Evolutionary conservation across 768 basidiomycete species (phyloP), one percentile per base, ranked within the genome.

Genomic region (Mrakia hoshinonis): DNA sequence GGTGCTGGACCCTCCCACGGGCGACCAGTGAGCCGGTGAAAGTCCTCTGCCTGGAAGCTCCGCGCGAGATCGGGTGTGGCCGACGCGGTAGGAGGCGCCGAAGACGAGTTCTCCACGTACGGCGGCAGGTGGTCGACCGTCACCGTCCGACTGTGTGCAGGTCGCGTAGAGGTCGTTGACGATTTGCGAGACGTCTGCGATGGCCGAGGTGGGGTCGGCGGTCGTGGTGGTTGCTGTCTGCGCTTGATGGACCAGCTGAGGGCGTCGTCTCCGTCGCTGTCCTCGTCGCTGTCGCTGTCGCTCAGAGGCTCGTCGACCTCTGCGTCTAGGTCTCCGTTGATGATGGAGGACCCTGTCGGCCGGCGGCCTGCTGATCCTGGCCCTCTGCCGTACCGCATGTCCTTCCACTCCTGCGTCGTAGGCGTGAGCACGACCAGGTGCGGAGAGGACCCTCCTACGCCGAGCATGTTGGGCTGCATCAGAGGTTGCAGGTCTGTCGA

Each of bases 351-450:
- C 22, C 43, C 43, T 43, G 43, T 43, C 43, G 43, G 43, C 7
- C 43, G 43, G 24, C 26, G 49, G 9, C 15, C 31, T 34, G 54
- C 67, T 36, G 52, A 43, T 29, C 24, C 26, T 7, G 62, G 31
- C 55, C 52, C 64, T 38, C 36, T 22, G 38, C 43, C 51, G 26
- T 61, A 34, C 29, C 51, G 39, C n/a, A 68, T 68, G 20, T 68
- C 54, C 47, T 70, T 70, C 69, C 69, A 70, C 26, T 70, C 69
- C 26, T 70, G 69, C 0, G 69, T 70, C 15, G 69, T 70, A 20
- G 69, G 69, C 29, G 69, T 70, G 18, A 70, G 69, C 22, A 70
- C 55, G 62, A 70, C 69, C 15, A 70, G 61, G 22, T 68, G 67
- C 11, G 34, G 52, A 6, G 47, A 47, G 1, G 64, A 66, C 11